These are phyloP conservation scores for Papiliotrema flavescens DNA, from an alignment of 1,284 basidiomycete species.

Conservation along the genomic window DNA sequence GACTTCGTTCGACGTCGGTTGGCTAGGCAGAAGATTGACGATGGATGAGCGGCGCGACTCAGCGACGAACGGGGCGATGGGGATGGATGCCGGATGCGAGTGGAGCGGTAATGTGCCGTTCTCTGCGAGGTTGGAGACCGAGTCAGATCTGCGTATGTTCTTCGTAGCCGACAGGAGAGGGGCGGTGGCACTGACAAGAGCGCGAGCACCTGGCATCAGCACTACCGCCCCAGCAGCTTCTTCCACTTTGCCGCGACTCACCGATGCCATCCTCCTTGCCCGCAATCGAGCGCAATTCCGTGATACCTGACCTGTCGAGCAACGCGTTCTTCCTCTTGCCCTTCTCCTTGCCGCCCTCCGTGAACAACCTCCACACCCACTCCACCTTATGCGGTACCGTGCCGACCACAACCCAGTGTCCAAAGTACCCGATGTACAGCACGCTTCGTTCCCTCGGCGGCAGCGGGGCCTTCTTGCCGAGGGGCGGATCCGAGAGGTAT, in stretches of 20 bases:
- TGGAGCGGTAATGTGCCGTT: constrained; percentile 45
- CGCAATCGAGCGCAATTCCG: constrained; percentile 36
- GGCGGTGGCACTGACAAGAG: neutral
- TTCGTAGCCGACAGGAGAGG: constrained; percentile 10
- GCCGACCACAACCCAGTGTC: constrained; percentile 41
- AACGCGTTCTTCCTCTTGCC: constrained; percentile 31
- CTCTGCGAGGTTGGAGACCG: constrained; percentile 17
- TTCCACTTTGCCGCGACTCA: neutral
- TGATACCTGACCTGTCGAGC: constrained; percentile 35
- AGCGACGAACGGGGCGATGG: constrained; percentile 14
- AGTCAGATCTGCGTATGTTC: constrained; percentile 20
- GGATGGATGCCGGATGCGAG: constrained; percentile 44
- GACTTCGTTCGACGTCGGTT: constrained; percentile 21
- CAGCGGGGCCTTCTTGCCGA: constrained; percentile 16
- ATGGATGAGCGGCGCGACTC: constrained; percentile 36
- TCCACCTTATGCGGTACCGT: constrained; percentile 29
- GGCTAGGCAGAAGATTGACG: constrained; percentile 28
- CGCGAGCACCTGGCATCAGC: constrained; percentile 3
- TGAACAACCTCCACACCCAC: constrained; percentile 32
- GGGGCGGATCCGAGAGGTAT: constrained; percentile 34
- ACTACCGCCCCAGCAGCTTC: neutral
- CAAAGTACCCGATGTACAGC: constrained; percentile 38
- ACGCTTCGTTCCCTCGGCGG: constrained; percentile 26
- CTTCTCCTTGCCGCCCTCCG: constrained; percentile 29
- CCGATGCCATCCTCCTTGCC: constrained; percentile 33